Evolutionary conservation across 805 yeast species (phyloP).

Genomic region (Kuraishia ogatae): DNA sequence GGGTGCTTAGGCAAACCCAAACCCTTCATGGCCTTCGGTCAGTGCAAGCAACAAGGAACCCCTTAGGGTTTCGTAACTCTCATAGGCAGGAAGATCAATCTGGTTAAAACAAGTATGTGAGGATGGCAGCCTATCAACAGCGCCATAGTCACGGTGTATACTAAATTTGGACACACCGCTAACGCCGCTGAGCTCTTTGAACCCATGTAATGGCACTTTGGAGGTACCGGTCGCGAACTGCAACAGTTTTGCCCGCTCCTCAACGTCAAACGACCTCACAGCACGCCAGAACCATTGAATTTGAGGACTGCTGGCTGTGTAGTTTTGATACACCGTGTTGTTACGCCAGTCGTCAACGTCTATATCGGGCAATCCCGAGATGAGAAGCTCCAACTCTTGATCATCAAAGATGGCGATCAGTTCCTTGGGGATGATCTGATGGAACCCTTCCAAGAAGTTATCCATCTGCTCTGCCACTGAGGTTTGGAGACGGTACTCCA

Average conservation of each 20-base stretch:
- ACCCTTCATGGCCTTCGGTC: slow-evolving; percentile 94
- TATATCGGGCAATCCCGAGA: slow-evolving; percentile 93
- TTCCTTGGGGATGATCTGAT: slow-evolving; percentile 80
- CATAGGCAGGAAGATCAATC: slow-evolving; percentile 88
- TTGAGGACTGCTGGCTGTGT: slow-evolving; percentile 74
- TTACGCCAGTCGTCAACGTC: slow-evolving; percentile 95
- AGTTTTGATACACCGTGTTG: slow-evolving; percentile 74
- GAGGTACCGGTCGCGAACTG: slow-evolving; percentile 98
- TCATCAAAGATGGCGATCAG: slow-evolving; percentile 85
- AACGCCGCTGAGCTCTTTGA: slow-evolving; percentile 81
- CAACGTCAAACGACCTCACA: slow-evolving; percentile 85
- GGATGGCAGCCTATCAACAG: slow-evolving; percentile 81
- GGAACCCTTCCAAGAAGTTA: slow-evolving; percentile 78
- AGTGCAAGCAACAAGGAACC: slow-evolving; percentile 76
- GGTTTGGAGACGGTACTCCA: slow-evolving; percentile 75
- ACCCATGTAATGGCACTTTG: slow-evolving; percentile 92
- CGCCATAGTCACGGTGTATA: slow-evolving; percentile 83
- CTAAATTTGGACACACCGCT: slow-evolving; percentile 80
- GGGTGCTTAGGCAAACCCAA: slow-evolving; percentile 58
- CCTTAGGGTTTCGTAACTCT: slow-evolving; percentile 76
- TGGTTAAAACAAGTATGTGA: slow-evolving; percentile 98
- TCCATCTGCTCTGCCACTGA: slow-evolving; percentile 86
- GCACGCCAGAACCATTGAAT: slow-evolving; percentile 98
- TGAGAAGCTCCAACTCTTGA: slow-evolving; percentile 85
- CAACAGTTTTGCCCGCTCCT: slow-evolving; percentile 86